Evolutionary conservation across 2,329 filamentous ascomycete species (phyloP).

Genomic region (Botryotinia globosa): DNA sequence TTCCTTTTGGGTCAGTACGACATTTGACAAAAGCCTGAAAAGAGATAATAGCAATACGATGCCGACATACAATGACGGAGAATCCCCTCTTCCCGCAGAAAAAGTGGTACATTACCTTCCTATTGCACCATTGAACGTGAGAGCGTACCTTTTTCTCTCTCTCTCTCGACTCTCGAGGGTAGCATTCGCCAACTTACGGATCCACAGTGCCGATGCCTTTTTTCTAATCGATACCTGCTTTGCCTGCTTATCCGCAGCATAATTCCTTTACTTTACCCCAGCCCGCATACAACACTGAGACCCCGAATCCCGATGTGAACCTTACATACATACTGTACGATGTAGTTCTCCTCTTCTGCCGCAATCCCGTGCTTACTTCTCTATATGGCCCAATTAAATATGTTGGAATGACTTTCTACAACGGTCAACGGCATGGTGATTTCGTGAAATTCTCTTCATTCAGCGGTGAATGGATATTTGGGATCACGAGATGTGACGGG

Average conservation of each 20-base stretch:
- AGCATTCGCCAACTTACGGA: slow-evolving; percentile 11
- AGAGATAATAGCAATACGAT: background rate
- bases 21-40: background rate
- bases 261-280: slow-evolving; percentile 8
- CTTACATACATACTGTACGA: slow-evolving; percentile 11
- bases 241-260: slow-evolving; percentile 14
- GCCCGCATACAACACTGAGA: slow-evolving; percentile 1
- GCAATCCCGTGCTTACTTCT: slow-evolving; percentile 8
- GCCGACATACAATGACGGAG: background rate
- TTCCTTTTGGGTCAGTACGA: slow-evolving; percentile 6
- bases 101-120: slow-evolving; percentile 12
- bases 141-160: slow-evolving; percentile 17
- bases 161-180: too few relatives aligned
- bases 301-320: slow-evolving; percentile 6
- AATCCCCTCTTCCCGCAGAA: background rate
- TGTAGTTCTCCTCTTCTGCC: slow-evolving; percentile 4
- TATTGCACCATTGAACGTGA: slow-evolving; percentile 15
- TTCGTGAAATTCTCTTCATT: slow-evolving; percentile 7
- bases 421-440: slow-evolving; percentile 9
- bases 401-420: background rate
- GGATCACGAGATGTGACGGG: slow-evolving; percentile 14
- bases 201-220: background rate
- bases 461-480: slow-evolving; percentile 10
- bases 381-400: background rate
- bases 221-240: slow-evolving; percentile 13